These are phyloP conservation scores for Solanum hybrid DNA, from an alignment of 305 asterid species.

Conservation along the genomic window DNA sequence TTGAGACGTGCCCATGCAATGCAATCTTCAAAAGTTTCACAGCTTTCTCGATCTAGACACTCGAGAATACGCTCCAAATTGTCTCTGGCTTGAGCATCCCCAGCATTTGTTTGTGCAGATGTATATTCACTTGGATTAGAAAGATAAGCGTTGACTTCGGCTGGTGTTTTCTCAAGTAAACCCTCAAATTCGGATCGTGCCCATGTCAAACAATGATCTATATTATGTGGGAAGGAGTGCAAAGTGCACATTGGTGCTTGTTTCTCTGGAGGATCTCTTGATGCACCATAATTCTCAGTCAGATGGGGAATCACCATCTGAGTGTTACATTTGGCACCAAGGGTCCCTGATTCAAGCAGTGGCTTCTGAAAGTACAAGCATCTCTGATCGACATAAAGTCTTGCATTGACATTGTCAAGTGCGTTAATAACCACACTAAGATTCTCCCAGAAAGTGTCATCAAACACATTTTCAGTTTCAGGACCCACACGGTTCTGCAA, in stretches of 20 bases:
- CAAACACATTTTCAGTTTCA: constrained; percentile 80
- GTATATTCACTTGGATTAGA: constrained; percentile 63
- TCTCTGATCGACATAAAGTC: constrained; percentile 92
- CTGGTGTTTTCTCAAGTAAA: constrained; percentile 84
- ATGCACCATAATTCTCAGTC: constrained; percentile 92
- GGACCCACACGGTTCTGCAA: constrained; percentile 91
- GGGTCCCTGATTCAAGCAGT: constrained; percentile 87
- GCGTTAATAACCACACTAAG: constrained; percentile 72
- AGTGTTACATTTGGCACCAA: constrained; percentile 91
- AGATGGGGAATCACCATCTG: constrained; percentile 94
- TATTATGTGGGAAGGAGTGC: constrained; percentile 93
- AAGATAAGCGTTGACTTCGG: constrained; percentile 84
- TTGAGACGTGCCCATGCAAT: constrained; percentile 77
- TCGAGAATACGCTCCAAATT: constrained; percentile 75
- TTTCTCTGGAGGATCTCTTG: constrained; percentile 97
- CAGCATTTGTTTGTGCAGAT: constrained; percentile 64
- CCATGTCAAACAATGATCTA: constrained; percentile 97
- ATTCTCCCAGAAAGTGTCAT: constrained; percentile 88
- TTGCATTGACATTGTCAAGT: constrained; percentile 88
- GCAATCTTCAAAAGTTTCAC: constrained; percentile 79
- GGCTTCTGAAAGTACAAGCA: constrained; percentile 91
- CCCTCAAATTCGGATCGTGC: constrained; percentile 95
- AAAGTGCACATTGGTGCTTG: constrained; percentile 99
- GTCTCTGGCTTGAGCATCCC: constrained; percentile 97
- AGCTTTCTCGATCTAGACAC: constrained; percentile 72